These are phyloP conservation scores for Logfia minima DNA, from an alignment of 129 eudicot genomes.

Conservation along the genomic window DNA sequence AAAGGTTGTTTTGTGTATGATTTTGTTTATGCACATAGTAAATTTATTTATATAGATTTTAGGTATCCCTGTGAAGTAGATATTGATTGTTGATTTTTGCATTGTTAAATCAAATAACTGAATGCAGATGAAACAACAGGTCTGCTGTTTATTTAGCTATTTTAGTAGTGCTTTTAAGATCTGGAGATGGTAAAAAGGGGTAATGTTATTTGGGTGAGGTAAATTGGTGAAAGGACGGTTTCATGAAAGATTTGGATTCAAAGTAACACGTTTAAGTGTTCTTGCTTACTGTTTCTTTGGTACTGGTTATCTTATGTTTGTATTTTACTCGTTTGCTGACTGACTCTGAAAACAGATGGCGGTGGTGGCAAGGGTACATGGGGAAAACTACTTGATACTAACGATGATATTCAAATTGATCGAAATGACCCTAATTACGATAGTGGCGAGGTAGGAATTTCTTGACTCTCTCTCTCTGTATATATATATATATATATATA, in stretches of 20 bases:
- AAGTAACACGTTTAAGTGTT: neutral
- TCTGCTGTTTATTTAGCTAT: neutral
- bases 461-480: neutral
- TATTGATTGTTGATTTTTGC: neutral
- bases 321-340: slow-evolving; percentile 1
- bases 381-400: slow-evolving; percentile 94
- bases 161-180: neutral
- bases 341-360: slow-evolving; percentile 60
- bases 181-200: neutral
- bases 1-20: slow-evolving; percentile 43
- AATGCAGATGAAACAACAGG: neutral
- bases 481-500: neutral
- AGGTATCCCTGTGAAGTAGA: neutral
- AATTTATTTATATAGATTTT: neutral
- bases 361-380: slow-evolving; percentile 99
- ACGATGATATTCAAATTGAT: slow-evolving; percentile 64
- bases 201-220: neutral
- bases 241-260: neutral
- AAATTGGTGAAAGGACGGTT: neutral
- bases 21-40: neutral
- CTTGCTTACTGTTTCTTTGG: neutral
- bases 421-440: slow-evolving; percentile 94
- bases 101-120: neutral
- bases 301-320: slow-evolving; percentile 10
- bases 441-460: slow-evolving; percentile 79